Conservation (phyloP, 768 basidiomycete genomes). For the Serendipita indica region DNA sequence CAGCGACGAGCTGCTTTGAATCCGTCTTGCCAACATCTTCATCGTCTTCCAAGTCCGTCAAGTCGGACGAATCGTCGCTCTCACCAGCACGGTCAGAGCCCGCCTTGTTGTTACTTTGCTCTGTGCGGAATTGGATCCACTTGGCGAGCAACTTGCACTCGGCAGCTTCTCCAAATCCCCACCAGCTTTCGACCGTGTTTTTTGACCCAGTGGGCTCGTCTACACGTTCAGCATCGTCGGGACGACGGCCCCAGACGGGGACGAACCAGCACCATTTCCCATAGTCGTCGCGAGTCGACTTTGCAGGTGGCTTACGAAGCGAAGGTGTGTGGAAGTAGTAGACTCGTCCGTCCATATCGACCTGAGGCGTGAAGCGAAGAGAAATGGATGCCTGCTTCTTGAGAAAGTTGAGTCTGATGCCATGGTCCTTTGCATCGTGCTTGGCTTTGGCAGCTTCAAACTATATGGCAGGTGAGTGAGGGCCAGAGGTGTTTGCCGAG, state of each 20-base stretch:
- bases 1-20: background rate
- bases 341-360: background rate
- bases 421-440: background rate
- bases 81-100: background rate
- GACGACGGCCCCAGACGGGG: background rate
- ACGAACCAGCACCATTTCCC: conserved; percentile 5
- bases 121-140: background rate
- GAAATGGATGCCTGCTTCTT: background rate
- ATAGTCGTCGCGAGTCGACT: background rate
- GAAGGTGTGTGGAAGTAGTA: conserved; percentile 5
- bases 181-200: background rate
- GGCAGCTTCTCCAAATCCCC: conserved; percentile 3
- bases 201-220: background rate
- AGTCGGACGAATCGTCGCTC: background rate
- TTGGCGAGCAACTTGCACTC: conserved; percentile 4
- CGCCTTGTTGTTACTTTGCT: background rate
- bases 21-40: background rate
- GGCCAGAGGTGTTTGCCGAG: background rate
- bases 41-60: background rate
- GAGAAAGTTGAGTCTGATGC: background rate
- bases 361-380: background rate
- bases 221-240: background rate
- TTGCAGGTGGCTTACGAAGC: background rate
- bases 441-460: conserved; percentile 6
- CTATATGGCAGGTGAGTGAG: background rate